phyloP scores from a whole-genome alignment of 352 stramenopile genomes.

The Globisporangium iwayamae region DNA sequence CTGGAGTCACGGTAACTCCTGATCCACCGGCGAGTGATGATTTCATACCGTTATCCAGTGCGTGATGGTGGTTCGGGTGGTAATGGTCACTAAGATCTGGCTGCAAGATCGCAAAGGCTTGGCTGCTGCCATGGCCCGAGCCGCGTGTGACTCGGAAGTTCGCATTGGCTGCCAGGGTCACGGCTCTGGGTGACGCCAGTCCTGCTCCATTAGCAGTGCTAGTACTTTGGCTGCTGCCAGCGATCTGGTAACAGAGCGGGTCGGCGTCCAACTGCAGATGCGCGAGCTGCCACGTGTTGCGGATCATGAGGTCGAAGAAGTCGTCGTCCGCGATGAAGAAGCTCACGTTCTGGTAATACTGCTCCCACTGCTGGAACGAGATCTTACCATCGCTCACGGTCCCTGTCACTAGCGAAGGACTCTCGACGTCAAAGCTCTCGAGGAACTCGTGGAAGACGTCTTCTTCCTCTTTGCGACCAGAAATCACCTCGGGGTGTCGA shows the following conservation, averaged over 20 bases:
- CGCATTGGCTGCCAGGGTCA: neutral
- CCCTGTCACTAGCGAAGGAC: conserved; percentile 3
- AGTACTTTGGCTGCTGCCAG: too few relatives aligned
- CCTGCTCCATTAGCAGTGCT: neutral
- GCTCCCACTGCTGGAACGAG: conserved; percentile 45
- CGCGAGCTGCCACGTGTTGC: conserved; percentile 81
- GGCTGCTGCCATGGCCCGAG: conserved; percentile 43
- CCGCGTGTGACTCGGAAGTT: conserved; percentile 23
- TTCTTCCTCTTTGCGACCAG: conserved; percentile 46
- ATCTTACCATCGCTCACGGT: conserved; percentile 26
- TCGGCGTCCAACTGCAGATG: conserved; percentile 8
- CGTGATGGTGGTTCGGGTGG: conserved; percentile 17
- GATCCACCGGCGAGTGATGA: conserved; percentile 1
- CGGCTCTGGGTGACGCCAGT: neutral
- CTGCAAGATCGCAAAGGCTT: conserved; percentile 61
- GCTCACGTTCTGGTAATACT: conserved; percentile 90
- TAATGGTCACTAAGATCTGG: conserved; percentile 48
- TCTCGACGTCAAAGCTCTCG: conserved; percentile 67
- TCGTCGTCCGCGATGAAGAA: conserved; percentile 86
- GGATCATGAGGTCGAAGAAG: conserved; percentile 88
- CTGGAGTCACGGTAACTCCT: neutral
- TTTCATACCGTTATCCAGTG: neutral
- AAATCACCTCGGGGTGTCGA: conserved; percentile 72
- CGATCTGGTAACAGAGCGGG: neutral
- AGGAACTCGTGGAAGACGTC: conserved; percentile 75